phyloP scores from a whole-genome alignment of 1,139 yeast genomes.

The Scheffersomyces titani region DNA sequence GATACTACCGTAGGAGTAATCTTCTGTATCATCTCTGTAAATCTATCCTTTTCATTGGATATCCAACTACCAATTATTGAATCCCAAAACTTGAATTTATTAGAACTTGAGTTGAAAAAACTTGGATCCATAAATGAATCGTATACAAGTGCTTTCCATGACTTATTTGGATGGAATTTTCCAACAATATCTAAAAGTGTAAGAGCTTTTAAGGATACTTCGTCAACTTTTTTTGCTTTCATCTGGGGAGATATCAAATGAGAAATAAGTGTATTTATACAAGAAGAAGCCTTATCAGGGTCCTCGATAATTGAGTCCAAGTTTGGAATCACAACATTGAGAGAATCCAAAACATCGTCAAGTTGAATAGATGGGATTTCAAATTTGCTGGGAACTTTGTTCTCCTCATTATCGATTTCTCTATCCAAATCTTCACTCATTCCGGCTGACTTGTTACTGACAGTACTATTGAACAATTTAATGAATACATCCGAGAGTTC shows the following conservation, averaged over 20 bases:
- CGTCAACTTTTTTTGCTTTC: slow-evolving; percentile 37
- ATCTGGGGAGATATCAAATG: slow-evolving; percentile 47
- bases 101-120: slow-evolving; percentile 38
- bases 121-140: slow-evolving; percentile 55
- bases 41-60: slow-evolving; percentile 55
- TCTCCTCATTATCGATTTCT: slow-evolving; percentile 10
- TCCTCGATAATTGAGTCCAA: slow-evolving; percentile 51
- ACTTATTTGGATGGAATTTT: slow-evolving; percentile 32
- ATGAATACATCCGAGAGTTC: slow-evolving; percentile 69
- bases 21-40: slow-evolving; percentile 54
- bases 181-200: slow-evolving; percentile 43
- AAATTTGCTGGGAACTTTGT: not conserved
- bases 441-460: slow-evolving; percentile 6
- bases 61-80: slow-evolving; percentile 58
- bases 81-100: slow-evolving; percentile 47
- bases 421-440: slow-evolving; percentile 5
- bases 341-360: slow-evolving; percentile 40
- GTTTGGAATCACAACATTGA: slow-evolving; percentile 38
- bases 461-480: slow-evolving; percentile 46
- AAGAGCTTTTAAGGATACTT: slow-evolving; percentile 34
- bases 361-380: slow-evolving; percentile 11
- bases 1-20: slow-evolving; percentile 51
- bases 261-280: slow-evolving; percentile 46
- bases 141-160: slow-evolving; percentile 53
- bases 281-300: slow-evolving; percentile 47